Evolutionary conservation across 441 rosid species (phyloP).

Genomic region (Croton setiger): DNA sequence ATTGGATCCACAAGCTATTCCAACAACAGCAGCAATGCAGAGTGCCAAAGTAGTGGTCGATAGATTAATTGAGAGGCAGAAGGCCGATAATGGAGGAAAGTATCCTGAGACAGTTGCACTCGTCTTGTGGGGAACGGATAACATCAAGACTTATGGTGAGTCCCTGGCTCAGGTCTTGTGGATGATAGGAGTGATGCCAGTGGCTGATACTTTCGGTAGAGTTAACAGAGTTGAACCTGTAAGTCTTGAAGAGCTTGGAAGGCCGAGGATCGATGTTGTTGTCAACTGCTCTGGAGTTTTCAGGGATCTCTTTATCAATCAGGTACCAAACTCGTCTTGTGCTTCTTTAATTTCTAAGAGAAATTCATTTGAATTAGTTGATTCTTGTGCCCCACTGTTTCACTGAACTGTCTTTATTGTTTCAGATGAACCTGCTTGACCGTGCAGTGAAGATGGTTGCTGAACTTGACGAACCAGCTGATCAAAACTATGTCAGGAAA

Average conservation of each 20-base stretch:
- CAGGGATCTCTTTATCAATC: slow-evolving; percentile 96
- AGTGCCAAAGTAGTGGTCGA: slow-evolving; percentile 93
- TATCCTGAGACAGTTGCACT: slow-evolving; percentile 98
- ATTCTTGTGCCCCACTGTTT: slow-evolving; percentile 2
- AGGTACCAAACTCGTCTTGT: slow-evolving; percentile 45
- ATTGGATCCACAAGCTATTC: slow-evolving; percentile 95
- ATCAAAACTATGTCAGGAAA: slow-evolving; percentile 83
- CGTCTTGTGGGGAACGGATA: slow-evolving; percentile 98
- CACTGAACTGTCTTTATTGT: not conserved
- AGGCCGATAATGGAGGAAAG: slow-evolving; percentile 81
- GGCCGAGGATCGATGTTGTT: slow-evolving; percentile 97
- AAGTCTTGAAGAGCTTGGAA: slow-evolving; percentile 94
- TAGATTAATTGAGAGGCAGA: slow-evolving; percentile 88
- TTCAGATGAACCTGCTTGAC: slow-evolving; percentile 95
- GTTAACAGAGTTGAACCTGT: slow-evolving; percentile 91
- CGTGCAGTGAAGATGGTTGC: slow-evolving; percentile 99
- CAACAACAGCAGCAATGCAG: slow-evolving; percentile 95
- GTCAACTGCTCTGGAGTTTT: slow-evolving; percentile 99
- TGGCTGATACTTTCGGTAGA: slow-evolving; percentile 89
- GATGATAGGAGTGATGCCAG: slow-evolving; percentile 95
- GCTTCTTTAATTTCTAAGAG: not conserved
- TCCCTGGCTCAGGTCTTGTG: slow-evolving; percentile 94
- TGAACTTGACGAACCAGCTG: slow-evolving; percentile 87
- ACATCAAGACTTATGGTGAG: slow-evolving; percentile 98
- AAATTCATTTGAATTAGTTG: not conserved